Conservation (phyloP, 176 grass and related monocot species). For the Carex parvula region DNA sequence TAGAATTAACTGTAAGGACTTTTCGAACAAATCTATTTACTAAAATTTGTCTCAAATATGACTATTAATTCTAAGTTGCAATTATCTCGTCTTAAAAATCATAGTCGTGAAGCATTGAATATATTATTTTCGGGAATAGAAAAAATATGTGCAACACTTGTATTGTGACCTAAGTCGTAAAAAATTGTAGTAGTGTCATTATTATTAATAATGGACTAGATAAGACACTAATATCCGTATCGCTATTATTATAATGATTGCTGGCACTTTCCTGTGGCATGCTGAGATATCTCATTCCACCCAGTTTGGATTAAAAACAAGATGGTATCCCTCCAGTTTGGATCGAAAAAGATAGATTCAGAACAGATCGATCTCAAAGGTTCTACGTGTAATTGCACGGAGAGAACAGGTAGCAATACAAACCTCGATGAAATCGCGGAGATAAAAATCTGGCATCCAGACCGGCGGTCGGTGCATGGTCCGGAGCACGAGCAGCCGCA, state of each 20-base stretch:
- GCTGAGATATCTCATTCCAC: background rate
- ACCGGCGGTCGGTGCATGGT: constrained; percentile 79
- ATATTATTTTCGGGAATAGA: background rate
- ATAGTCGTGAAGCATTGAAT: background rate
- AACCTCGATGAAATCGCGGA: constrained; percentile 83
- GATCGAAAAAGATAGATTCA: background rate
- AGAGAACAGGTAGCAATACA: background rate
- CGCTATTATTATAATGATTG: background rate
- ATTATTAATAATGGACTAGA: background rate
- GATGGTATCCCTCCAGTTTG: background rate
- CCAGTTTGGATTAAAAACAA: background rate
- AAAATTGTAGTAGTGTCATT: background rate
- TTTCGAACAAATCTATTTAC: too few species aligned
- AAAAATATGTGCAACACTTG: background rate
- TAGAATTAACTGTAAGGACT: background rate
- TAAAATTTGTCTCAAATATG: too few species aligned
- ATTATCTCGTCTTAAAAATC: background rate
- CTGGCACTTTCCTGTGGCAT: background rate
- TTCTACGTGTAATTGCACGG: background rate
- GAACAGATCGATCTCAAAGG: background rate
- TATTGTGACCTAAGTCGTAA: too few species aligned
- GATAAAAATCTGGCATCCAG: constrained; percentile 70
- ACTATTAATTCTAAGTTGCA: background rate
- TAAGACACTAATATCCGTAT: background rate
- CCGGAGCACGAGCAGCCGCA: constrained; percentile 49